phyloP scores from a whole-genome alignment of 208 protist species.

The Porcisia deanei region DNA sequence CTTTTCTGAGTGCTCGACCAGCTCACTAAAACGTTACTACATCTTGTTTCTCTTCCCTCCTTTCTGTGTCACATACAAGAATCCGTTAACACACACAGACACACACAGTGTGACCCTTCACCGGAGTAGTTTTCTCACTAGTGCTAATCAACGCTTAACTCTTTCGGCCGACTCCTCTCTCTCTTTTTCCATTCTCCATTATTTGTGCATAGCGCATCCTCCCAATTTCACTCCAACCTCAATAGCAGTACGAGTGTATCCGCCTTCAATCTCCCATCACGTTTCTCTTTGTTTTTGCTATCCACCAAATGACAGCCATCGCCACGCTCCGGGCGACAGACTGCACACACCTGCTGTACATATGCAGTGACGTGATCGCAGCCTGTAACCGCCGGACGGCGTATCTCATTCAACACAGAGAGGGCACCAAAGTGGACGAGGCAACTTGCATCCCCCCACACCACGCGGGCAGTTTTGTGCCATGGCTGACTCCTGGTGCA shows the following conservation, averaged over 20 bases:
- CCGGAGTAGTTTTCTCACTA: neutral
- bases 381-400: conserved; percentile 40
- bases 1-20: neutral
- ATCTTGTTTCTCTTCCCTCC: neutral
- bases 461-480: conserved; percentile 35
- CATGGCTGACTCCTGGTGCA: conserved; percentile 45
- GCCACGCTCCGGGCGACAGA: conserved; percentile 47
- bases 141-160: neutral
- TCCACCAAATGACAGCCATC: conserved; percentile 30
- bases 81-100: too few relatives aligned
- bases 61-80: neutral
- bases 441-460: conserved; percentile 29
- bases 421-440: conserved; percentile 6
- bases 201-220: neutral
- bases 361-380: conserved; percentile 37
- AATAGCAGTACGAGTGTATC: neutral
- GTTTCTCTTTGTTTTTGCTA: neutral
- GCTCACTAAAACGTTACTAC: neutral
- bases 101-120: neutral
- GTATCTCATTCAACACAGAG: conserved; percentile 32
- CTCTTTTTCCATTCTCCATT: neutral
- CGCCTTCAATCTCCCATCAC: neutral
- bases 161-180: neutral
- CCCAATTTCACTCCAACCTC: neutral
- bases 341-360: conserved; percentile 43